Percentiles rank a stretch among this genome's conserved stretches.
Conservation (phyloP, 2,329 filamentous ascomycete genomes). For the Sporothrix globosa region DNA sequence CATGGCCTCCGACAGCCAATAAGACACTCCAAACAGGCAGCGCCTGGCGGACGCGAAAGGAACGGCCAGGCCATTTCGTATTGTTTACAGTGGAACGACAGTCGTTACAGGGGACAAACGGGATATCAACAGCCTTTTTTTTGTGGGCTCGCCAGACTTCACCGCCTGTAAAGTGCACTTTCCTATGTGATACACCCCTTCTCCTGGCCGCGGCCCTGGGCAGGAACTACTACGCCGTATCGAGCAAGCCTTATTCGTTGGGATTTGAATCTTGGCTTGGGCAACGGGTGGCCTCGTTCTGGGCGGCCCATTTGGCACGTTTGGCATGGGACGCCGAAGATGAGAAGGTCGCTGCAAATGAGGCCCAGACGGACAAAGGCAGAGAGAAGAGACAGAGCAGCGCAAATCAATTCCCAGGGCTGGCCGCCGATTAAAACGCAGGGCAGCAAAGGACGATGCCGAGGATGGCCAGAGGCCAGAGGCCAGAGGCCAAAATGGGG, state of each 20-base stretch:
- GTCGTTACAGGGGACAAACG: conserved; percentile 15
- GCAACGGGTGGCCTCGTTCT: conserved; percentile 5
- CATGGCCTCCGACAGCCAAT: background rate
- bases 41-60: conserved; percentile 1
- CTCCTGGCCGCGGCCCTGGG: conserved; percentile 24
- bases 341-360: background rate
- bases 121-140: conserved; percentile 8
- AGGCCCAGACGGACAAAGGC: background rate
- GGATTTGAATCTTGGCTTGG: conserved; percentile 2
- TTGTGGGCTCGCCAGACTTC: background rate
- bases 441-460: background rate
- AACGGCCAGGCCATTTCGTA: background rate
- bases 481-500: background rate
- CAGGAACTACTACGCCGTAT: conserved; percentile 3
- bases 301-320: conserved; percentile 17
- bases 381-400: background rate
- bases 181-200: background rate
- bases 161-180: background rate
- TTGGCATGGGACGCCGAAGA: background rate
- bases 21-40: background rate
- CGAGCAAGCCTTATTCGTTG: background rate
- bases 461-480: background rate
- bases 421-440: conserved; percentile 16
- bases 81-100: background rate
- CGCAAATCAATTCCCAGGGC: conserved; percentile 25